Evolutionary conservation across 1,284 basidiomycete species (phyloP).

Genomic region (Apiotrichum veenhuisii): DNA sequence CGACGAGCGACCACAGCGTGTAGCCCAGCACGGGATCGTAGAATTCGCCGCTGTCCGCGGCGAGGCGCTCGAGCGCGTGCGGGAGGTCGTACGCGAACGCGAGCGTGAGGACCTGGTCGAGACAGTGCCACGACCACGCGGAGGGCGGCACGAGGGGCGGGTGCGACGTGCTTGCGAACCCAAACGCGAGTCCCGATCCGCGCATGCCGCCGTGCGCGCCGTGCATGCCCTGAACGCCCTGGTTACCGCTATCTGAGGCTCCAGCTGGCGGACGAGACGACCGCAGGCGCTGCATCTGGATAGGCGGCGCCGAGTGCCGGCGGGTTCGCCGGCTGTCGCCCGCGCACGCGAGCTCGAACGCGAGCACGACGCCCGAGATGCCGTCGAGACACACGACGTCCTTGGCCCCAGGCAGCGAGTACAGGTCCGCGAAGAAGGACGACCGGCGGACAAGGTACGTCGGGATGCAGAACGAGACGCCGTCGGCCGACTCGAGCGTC

Average conservation of each 20-base stretch:
- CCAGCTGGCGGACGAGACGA: not conserved
- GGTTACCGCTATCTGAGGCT: too few relatives aligned
- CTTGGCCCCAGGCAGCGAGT: not conserved
- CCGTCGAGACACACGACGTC: not conserved
- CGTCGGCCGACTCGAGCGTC: constrained; percentile 1
- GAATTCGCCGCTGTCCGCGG: not conserved
- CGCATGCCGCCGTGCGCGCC: not conserved
- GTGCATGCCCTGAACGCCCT: not conserved
- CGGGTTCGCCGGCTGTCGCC: not conserved
- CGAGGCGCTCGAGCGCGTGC: constrained; percentile 1
- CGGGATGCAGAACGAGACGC: not conserved
- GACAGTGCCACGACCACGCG: constrained; percentile 1
- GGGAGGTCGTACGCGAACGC: constrained; percentile 2
- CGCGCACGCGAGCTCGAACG: not conserved
- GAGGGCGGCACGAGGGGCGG: not conserved
- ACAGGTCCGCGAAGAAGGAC: not conserved
- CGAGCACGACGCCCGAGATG: not conserved
- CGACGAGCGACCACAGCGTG: not conserved
- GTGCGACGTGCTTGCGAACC: not conserved
- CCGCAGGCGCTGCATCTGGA: not conserved
- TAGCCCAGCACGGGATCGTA: constrained; percentile 1
- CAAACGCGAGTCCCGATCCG: not conserved
- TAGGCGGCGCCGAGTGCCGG: not conserved
- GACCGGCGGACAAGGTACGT: not conserved
- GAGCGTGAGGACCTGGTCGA: not conserved